Percentiles rank a stretch among this genome's conserved stretches.
Evolutionary conservation across 2,329 filamentous ascomycete species (phyloP).

Genomic region (Colletotrichum orbiculare): DNA sequence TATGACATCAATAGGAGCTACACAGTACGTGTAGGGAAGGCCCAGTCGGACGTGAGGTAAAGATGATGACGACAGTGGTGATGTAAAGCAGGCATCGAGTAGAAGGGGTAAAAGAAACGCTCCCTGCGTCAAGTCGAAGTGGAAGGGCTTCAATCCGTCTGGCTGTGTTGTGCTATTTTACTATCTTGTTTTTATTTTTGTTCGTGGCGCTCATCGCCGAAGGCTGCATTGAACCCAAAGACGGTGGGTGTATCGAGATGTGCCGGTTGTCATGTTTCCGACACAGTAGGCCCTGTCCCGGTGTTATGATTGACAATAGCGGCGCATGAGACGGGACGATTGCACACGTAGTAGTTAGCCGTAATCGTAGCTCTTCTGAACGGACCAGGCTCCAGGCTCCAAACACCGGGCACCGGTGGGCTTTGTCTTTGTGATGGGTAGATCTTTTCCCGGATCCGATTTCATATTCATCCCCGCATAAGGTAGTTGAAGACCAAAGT

Average conservation of each 20-base stretch:
- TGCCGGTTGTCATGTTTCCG: neutral
- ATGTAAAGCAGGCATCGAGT: neutral
- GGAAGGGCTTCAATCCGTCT: constrained; percentile 8
- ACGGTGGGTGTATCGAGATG: neutral
- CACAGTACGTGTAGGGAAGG: too few relatives aligned
- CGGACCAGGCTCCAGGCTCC: constrained; percentile 9
- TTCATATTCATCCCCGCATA: constrained; percentile 13
- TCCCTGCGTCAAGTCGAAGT: constrained; percentile 26
- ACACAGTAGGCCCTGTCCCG: too few relatives aligned
- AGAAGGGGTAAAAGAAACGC: constrained; percentile 16
- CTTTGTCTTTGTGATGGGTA: neutral
- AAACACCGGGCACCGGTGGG: neutral
- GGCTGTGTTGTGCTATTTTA: constrained; percentile 9
- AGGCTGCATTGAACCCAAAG: constrained; percentile 17
- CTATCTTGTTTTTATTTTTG: constrained; percentile 4
- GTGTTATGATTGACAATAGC: neutral
- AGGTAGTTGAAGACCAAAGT: neutral
- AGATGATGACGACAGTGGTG: neutral
- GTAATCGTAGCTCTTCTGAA: neutral
- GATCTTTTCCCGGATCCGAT: constrained; percentile 21
- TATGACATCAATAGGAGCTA: constrained; percentile 25
- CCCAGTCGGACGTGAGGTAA: too few relatives aligned
- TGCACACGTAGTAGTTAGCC: neutral
- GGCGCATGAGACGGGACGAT: neutral
- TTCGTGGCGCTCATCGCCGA: constrained; percentile 9